These are phyloP conservation scores for Dothideomycetidae sp. DNA, from an alignment of 2,329 filamentous ascomycete genomes.

Conservation along the genomic window DNA sequence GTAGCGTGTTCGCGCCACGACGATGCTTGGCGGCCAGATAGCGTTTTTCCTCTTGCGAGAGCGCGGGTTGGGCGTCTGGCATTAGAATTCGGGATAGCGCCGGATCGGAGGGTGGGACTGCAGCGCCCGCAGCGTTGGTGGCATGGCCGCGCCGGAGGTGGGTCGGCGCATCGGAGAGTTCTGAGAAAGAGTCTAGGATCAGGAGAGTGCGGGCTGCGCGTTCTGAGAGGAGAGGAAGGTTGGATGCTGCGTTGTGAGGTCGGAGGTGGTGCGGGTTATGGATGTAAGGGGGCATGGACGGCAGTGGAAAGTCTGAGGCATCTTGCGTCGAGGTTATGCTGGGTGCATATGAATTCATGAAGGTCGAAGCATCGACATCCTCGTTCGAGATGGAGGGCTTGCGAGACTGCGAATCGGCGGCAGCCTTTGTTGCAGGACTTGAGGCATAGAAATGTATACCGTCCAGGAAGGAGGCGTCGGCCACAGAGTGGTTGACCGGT, in stretches of 20 bases:
- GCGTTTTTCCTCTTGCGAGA: slow-evolving; percentile 36
- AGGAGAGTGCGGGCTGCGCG: slow-evolving; percentile 22
- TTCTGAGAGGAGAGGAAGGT: slow-evolving; percentile 18
- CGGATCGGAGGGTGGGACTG: slow-evolving; percentile 15
- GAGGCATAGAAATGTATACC: slow-evolving; percentile 26
- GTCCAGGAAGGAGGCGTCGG: slow-evolving; percentile 20
- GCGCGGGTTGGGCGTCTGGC: slow-evolving; percentile 32
- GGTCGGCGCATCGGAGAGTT: slow-evolving; percentile 15
- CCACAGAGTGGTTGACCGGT: neutral
- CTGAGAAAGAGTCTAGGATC: slow-evolving; percentile 22
- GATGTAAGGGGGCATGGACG: slow-evolving; percentile 9
- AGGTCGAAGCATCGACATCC: slow-evolving; percentile 12
- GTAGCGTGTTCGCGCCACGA: slow-evolving; percentile 20
- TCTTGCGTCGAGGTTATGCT: neutral
- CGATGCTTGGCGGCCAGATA: slow-evolving; percentile 39
- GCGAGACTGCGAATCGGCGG: slow-evolving; percentile 8
- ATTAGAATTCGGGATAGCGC: slow-evolving; percentile 39
- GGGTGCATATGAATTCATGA: slow-evolving; percentile 11
- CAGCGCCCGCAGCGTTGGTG: neutral
- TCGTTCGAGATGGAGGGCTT: slow-evolving; percentile 7
- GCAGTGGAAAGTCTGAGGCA: slow-evolving; percentile 4
- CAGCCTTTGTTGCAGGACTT: slow-evolving; percentile 4
- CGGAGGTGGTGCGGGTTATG: slow-evolving; percentile 9
- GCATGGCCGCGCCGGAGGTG: slow-evolving; percentile 9
- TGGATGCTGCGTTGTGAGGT: slow-evolving; percentile 8